Evolutionary conservation across 768 basidiomycete genomes (phyloP), one percentile per base, ranked within the genome.

Genomic region (Mycena metata): DNA sequence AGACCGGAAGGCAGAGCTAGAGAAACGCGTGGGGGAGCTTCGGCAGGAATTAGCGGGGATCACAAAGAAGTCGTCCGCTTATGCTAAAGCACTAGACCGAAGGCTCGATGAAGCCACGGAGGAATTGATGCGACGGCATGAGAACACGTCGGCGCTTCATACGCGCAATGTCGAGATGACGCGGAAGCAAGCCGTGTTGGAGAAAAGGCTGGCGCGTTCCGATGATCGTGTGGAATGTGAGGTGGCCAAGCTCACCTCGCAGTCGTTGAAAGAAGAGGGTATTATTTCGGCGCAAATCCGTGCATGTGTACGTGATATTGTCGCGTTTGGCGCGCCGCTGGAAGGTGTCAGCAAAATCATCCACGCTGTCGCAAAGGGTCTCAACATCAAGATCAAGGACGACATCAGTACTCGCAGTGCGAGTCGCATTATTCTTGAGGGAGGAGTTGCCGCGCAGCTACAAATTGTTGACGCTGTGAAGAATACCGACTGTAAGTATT

Each of bases 401-500:
- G 1, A 30, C 10, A 63, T 74, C 42, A 73, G 73, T 52, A 45
- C 61, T 13, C 69, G 70, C 0, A 69, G 70, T 9, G 71, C 73
- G 1, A 49, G 51, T 3, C 59, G 77, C 5, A 59, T 69, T 10
- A 51, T 75, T 5, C 5, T 45, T 5, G 76, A 76, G 47, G 77
- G 74, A 0, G 74, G 72, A 11, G 52, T 74, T 15, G 69, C 70
- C 0, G 69, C 74, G 9, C 50, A 73, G 12, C 36, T 75, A 21
- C 74, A 76, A 56, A 57, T 76, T 54, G 74, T 58, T 16, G 50
- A 69, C 56, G 74, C 63, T 2, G 26, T 72, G 1, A 39, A 39
- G 19, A 23, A 65, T n/a, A n/a, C n/a, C n/a, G n/a, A n/a, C n/a
- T n/a, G n/a, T n/a, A n/a, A n/a, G n/a, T n/a, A n/a, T n/a, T n/a